Evolutionary conservation across 2,329 filamentous ascomycete species (phyloP).

Genomic region (Aspergillus sp.): DNA sequence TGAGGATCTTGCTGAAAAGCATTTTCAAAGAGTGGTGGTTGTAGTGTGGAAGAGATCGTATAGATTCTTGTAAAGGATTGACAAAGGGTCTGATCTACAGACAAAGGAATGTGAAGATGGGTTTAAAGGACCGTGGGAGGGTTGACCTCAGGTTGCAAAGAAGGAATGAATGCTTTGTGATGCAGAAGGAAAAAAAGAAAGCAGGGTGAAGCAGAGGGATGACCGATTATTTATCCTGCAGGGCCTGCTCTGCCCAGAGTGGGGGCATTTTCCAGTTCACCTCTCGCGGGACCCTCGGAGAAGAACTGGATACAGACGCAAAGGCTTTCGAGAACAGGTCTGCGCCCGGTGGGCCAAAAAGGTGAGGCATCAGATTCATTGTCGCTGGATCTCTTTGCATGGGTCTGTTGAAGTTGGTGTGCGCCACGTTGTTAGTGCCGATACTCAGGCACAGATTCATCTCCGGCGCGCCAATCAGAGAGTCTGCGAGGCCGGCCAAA

Average conservation of each 20-base stretch:
- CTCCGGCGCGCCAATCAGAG: neutral
- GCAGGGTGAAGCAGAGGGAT: neutral
- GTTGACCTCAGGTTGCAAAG: constrained; percentile 5
- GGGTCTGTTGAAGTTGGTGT: neutral
- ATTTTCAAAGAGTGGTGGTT: constrained; percentile 2
- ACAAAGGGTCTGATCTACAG: constrained; percentile 10
- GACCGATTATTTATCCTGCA: constrained; percentile 4
- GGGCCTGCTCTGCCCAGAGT: neutral
- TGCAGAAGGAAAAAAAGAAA: neutral
- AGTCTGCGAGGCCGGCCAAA: neutral
- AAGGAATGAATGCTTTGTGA: constrained; percentile 7
- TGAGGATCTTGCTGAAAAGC: constrained; percentile 12
- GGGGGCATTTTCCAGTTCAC: too few species aligned
- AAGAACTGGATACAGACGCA: neutral
- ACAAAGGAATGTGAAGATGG: constrained; percentile 3
- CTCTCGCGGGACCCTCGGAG: constrained; percentile 1
- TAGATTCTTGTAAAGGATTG: constrained; percentile 6
- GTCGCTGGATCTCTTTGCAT: neutral
- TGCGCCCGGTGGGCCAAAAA: constrained; percentile 1
- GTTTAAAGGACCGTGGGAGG: constrained; percentile 11
- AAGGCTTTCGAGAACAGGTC: neutral
- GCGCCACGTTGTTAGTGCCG: constrained; percentile 5
- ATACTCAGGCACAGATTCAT: constrained; percentile 6
- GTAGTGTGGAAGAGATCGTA: neutral
- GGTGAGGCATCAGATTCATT: constrained; percentile 8